Base-by-base conservation (phyloP, 805 yeast genomes). In the Yamadazyma akitaensis region DNA sequence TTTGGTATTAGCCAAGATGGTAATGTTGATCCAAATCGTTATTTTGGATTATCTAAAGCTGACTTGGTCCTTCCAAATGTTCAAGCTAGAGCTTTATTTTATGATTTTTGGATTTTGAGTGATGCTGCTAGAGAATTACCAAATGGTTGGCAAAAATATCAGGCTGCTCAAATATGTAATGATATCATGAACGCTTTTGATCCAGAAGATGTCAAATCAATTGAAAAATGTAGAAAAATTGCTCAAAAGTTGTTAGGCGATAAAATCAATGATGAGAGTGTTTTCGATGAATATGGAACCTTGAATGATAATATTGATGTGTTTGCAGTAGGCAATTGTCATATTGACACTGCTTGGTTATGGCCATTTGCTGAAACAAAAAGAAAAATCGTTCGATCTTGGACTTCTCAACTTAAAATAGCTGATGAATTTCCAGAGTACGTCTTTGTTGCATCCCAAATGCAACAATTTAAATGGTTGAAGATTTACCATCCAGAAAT, bases 301-400 rank as follows among this genome's bases (percentile, higher is more conserved):
- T 38, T 46, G 11, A 43, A 53, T 17, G 73, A 76, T 50, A 70
- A 73, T 25, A 65, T 79, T 48, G 82, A 84, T 47, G 96, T 91
- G 10, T 85, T 72, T 64, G 96, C 88, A 8, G 77, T 94, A 53
- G 99, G 99, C 37, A 88, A 94, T 63, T 94, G 98, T 63, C 98
- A 91, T 64, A 91, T 91, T 56, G 99, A 92, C 60, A 92, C 98
- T 14, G 98, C 98, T 13, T 92, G 99, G 99, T 74, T 90, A 48
- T 92, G 99, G 99, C 98, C 97, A n/a, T 92, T 85, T 72, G 97
- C 96, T 2, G 97, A 94, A 63, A 89, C 98, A 1, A 84, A 87
- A 56, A 79, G 98, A 43, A 92, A 92, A 61, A 81, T 92, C 46
- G 96, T 91, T 2, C 77, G 99, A 53, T 88, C 96, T 5, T 92